Evolutionary conservation across 106 monocot species (phyloP), one percentile per base, ranked within the genome.

Genomic region (Triglochin maritima): DNA sequence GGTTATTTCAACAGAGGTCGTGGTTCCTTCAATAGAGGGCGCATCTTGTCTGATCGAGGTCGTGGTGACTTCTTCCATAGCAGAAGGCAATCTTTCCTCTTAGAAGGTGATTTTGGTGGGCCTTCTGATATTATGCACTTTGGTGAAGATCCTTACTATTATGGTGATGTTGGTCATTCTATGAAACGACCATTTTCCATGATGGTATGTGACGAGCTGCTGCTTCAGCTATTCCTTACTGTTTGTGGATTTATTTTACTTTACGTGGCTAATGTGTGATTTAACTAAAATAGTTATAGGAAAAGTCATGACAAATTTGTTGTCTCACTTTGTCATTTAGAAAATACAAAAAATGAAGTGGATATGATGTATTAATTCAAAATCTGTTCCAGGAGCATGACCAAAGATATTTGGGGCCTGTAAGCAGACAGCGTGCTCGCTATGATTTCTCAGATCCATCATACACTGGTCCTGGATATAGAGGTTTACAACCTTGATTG

Each of bases 151-250:
- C 80, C 82, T 50, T 89, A 82, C 65, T 78, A 71, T 62, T 85
- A 81, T 69, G 80, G 81, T 67, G 79, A 79, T 57, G 73, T 51
- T 73, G 76, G 80, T 3, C 85, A 62, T 75, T 80, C 83, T 49
- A 43, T 79, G 4, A 89, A 89, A 67, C 75, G 85, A 6, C 80
- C 89, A 58, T 85, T 79, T 65, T 83, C 89, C 17, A 74, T 83
- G 85, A 79, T 85, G 80, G 89, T 85, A 63, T 67, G 83, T 58
- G 17, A 64, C 48, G 9, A 13, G 16, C 47, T 59, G 46, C 0
- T 49, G 51, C 74, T 29, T 29, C 29, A 29, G 29, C 29, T 29
- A 29, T 29, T 29, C 29, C 29, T 29, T 29, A 29, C 29, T 29
- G 29, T 29, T 29, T 29, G 29, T 29, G 29, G 29, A 29, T 29